Percentiles rank a stretch among this genome's conserved stretches.
Conservation (phyloP, 768 basidiomycete species). For the Sporobolomyces phaffii region DNA sequence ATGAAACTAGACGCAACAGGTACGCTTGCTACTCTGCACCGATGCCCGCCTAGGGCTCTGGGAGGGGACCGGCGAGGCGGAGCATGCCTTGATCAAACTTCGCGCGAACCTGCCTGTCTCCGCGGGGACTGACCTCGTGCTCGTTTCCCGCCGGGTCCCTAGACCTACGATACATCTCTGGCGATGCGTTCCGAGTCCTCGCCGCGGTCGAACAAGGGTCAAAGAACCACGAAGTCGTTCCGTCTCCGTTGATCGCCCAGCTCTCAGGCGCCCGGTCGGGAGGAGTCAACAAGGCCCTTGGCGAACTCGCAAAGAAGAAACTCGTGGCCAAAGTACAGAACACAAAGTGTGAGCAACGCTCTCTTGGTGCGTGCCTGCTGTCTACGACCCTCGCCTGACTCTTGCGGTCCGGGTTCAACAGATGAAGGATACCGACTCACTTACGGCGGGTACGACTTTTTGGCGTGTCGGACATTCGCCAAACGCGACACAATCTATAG, state of each 20-base stretch:
- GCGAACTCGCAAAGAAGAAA: constrained; percentile 82
- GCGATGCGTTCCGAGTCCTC: constrained; percentile 91
- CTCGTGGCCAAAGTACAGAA: constrained; percentile 85
- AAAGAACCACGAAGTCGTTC: constrained; percentile 96
- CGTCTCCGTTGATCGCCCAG: constrained; percentile 77
- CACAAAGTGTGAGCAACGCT: constrained; percentile 75
- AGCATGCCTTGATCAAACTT: too few relatives aligned
- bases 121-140: not conserved
- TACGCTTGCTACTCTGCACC: not conserved
- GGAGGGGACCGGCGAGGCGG: too few relatives aligned
- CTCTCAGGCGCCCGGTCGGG: constrained; percentile 88
- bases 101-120: not conserved
- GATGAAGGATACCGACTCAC: constrained; percentile 96
- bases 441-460: constrained; percentile 96
- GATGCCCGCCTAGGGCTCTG: too few relatives aligned
- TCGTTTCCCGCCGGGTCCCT: constrained; percentile 40
- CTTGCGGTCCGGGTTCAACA: too few relatives aligned
- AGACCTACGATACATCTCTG: constrained; percentile 82
- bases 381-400: too few relatives aligned
- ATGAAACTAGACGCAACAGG: constrained; percentile 43
- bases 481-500: constrained; percentile 81
- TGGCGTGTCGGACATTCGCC: constrained; percentile 86
- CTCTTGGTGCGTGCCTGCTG: too few relatives aligned
- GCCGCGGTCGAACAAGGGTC: constrained; percentile 97
- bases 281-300: constrained; percentile 86